Percentiles rank a stretch among this genome's conserved stretches.
Conservation (phyloP, 2,329 filamentous ascomycete genomes). For the Aspergillus tanneri region DNA sequence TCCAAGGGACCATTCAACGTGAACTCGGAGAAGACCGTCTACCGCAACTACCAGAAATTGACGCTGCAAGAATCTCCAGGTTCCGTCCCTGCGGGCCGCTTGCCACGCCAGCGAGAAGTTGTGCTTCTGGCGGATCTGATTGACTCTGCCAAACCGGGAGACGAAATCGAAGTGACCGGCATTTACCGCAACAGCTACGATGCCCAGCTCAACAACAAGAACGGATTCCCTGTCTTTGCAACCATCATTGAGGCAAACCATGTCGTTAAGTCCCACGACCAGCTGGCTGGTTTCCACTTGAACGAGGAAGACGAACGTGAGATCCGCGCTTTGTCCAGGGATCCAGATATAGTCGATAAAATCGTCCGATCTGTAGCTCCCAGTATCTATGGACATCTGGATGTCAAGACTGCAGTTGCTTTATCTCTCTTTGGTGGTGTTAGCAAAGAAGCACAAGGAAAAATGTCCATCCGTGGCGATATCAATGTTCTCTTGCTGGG, state of each 20-base stretch:
- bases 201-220: constrained; percentile 95
- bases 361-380: constrained; percentile 91
- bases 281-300: constrained; percentile 91
- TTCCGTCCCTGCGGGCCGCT: constrained; percentile 90
- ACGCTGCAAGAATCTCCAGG: constrained; percentile 96
- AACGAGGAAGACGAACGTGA: constrained; percentile 92
- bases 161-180: constrained; percentile 95
- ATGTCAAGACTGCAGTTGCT: constrained; percentile 96
- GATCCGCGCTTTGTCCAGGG: constrained; percentile 82
- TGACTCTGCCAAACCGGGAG: constrained; percentile 92
- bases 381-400: constrained; percentile 93
- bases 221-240: constrained; percentile 96
- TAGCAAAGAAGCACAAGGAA: constrained; percentile 83
- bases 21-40: constrained; percentile 96
- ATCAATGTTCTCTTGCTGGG: constrained; percentile 97
- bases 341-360: constrained; percentile 89
- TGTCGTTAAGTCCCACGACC: constrained; percentile 93
- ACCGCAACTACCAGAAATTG: constrained; percentile 97
- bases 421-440: constrained; percentile 94
- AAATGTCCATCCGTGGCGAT: constrained; percentile 88
- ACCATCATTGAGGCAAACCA: constrained; percentile 98
- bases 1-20: constrained; percentile 91
- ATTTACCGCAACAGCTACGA: constrained; percentile 99
- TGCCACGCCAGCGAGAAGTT: constrained; percentile 90
- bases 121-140: constrained; percentile 97